These are phyloP conservation scores for Mycena alexandri DNA, from an alignment of 768 basidiomycete species.

Conservation along the genomic window DNA sequence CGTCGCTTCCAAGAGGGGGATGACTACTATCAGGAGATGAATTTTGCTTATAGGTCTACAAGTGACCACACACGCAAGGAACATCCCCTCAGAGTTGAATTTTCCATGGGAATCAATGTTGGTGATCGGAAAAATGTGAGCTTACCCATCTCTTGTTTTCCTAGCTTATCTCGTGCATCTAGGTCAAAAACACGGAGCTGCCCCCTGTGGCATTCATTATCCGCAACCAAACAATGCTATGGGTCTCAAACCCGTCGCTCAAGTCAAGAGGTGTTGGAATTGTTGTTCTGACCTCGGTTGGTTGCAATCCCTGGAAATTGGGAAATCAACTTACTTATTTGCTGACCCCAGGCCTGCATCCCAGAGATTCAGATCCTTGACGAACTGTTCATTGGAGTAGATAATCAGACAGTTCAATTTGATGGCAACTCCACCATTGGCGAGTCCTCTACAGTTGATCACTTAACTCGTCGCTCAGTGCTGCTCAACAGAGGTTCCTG, in stretches of 20 bases:
- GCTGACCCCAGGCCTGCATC: neutral
- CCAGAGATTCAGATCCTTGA: neutral
- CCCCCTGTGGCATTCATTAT: neutral
- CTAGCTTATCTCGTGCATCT: no score
- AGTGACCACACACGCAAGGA: neutral
- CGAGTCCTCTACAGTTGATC: neutral
- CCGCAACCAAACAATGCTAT: conserved; percentile 12
- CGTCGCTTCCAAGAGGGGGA: no score
- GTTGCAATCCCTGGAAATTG: neutral
- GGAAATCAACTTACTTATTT: neutral
- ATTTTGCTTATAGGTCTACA: neutral
- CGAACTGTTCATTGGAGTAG: neutral
- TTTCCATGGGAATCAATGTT: conserved; percentile 19
- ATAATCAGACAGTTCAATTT: neutral
- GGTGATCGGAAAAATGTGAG: neutral
- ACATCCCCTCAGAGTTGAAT: conserved; percentile 5
- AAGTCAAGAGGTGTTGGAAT: conserved; percentile 1
- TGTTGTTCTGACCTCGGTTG: conserved; percentile 1
- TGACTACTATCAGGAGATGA: neutral
- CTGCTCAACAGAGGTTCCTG: neutral
- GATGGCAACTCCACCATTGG: neutral
- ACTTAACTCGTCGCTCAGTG: neutral
- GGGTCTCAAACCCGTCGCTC: neutral
- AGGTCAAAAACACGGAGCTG: neutral
- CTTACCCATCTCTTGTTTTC: neutral